Evolutionary conservation across 2,329 filamentous ascomycete species (phyloP).

Genomic region (Cryphonectria parasitica): DNA sequence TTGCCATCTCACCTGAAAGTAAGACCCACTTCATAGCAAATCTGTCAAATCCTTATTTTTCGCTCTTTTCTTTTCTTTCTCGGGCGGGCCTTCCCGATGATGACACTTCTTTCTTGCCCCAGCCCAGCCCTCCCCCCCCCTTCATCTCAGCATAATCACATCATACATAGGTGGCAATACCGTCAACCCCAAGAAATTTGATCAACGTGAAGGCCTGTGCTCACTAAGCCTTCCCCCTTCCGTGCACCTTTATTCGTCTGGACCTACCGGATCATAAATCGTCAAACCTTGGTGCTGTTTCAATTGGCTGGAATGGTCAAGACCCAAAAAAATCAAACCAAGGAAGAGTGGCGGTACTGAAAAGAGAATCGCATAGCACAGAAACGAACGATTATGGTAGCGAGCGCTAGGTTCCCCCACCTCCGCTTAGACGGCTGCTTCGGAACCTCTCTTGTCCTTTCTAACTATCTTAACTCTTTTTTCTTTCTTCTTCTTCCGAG

Average conservation of each 20-base stretch:
- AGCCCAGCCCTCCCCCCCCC: not conserved
- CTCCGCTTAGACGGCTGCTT: not conserved
- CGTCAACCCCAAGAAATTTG: not conserved
- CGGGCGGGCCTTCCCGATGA: not conserved
- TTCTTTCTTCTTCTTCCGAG: slow-evolving; percentile 1
- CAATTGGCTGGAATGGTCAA: not conserved
- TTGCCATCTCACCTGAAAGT: slow-evolving; percentile 12
- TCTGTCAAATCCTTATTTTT: not conserved
- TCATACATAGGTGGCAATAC: not conserved
- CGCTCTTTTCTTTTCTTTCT: not conserved
- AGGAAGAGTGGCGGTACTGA: not conserved
- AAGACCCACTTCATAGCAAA: slow-evolving; percentile 13
- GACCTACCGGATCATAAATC: not conserved
- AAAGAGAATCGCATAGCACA: not conserved
- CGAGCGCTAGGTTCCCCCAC: not conserved
- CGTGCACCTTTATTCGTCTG: not conserved
- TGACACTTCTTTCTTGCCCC: not conserved
- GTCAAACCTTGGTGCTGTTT: slow-evolving; percentile 1
- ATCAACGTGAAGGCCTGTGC: not conserved
- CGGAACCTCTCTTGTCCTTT: not conserved
- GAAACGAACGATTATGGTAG: not conserved
- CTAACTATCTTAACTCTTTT: not conserved
- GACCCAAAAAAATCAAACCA: not conserved
- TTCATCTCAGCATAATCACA: not conserved
- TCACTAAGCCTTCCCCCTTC: not conserved